phyloP scores from a whole-genome alignment of 805 yeast genomes.

The Yarrowia keelungensis region DNA sequence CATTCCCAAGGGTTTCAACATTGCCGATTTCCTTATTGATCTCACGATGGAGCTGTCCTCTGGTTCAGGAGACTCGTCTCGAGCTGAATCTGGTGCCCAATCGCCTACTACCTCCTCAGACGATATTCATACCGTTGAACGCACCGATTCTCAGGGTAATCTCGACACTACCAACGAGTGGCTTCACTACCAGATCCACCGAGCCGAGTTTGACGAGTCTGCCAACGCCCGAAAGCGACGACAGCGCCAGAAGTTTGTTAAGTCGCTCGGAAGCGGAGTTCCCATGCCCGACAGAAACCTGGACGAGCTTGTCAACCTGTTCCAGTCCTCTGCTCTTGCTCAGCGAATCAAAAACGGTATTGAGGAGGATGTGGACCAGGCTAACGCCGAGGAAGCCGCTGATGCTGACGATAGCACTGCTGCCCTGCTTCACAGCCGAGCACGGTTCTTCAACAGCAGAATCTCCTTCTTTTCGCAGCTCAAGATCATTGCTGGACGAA shows the following conservation, averaged over 20 bases:
- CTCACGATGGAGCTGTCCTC: slow-evolving; percentile 69
- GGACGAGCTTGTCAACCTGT: slow-evolving; percentile 48
- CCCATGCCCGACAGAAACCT: slow-evolving; percentile 40
- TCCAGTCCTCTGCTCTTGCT: slow-evolving; percentile 44
- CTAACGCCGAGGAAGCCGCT: slow-evolving; percentile 42
- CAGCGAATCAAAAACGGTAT: slow-evolving; percentile 4
- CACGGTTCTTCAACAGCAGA: slow-evolving; percentile 1
- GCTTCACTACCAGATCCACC: slow-evolving; percentile 83
- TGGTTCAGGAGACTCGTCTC: slow-evolving; percentile 34
- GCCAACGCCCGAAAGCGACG: slow-evolving; percentile 16
- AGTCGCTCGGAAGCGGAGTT: slow-evolving; percentile 19
- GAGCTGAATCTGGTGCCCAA: slow-evolving; percentile 15
- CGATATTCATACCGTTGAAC: slow-evolving; percentile 42
- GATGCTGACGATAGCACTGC: slow-evolving; percentile 43
- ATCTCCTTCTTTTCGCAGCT: slow-evolving; percentile 56
- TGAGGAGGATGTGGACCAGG: slow-evolving; percentile 44
- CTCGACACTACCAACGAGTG: slow-evolving; percentile 76
- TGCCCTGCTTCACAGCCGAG: slow-evolving; percentile 5
- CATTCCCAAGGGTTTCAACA: slow-evolving; percentile 89
- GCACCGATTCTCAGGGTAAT: slow-evolving; percentile 44
- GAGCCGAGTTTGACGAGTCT: slow-evolving; percentile 64
- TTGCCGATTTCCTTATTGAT: slow-evolving; percentile 93
- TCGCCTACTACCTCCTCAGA: slow-evolving; percentile 39
- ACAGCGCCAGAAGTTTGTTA: slow-evolving; percentile 29
- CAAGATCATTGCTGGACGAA: slow-evolving; percentile 77